Base-by-base conservation (phyloP, 1,284 basidiomycete genomes). In the Ceratobasidium sp. region DNA sequence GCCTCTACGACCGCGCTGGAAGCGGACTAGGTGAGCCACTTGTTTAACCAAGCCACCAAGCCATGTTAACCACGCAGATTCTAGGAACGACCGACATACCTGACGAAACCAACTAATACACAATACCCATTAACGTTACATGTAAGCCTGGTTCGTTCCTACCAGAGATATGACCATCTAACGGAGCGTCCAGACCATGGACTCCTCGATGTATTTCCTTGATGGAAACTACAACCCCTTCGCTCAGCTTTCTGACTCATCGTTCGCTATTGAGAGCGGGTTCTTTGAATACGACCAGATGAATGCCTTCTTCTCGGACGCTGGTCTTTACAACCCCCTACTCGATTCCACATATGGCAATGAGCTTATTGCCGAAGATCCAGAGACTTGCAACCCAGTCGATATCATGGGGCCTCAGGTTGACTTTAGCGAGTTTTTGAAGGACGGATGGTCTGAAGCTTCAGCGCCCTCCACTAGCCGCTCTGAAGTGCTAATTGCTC, bases 1-100 rank as follows among this genome's bases (percentile, higher is more conserved):
- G 41, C 30, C 52, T 47, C 42, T 13, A 56, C 60, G 50, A 56
- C 62, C 52, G 53, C 62, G 52, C 62, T 67, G 62, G 62, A 67
- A 67, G 62, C 53, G 62, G 62, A 29, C 19, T 33, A 33, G 33
- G 62, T 56, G 29, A 67, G 62, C 56, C 25, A 4, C 27, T 23
- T 2, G 19, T 39, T 23, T 4, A 25, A 42, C 29, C 25, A 27
- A 25, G 4, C 9, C 2, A 16, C 9, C n/a, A 47, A 27, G 21
- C 52, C 29, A 21, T 11, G 27, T 56, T 47, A 56, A 47, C 9
- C 30, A 14, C 3, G 25, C 11, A 19, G 41, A 33, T 42, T 29
- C 27, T 27, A 64, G 60, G n/a, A 19, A 67, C 52, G 50, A 56
- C 21, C 21, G 36, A 36, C 19, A 46, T 52, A 30, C 42, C 29